Evolutionary conservation across 768 basidiomycete species (phyloP), one percentile per base, ranked within the genome.

Genomic region (Tricholoma terreum): DNA sequence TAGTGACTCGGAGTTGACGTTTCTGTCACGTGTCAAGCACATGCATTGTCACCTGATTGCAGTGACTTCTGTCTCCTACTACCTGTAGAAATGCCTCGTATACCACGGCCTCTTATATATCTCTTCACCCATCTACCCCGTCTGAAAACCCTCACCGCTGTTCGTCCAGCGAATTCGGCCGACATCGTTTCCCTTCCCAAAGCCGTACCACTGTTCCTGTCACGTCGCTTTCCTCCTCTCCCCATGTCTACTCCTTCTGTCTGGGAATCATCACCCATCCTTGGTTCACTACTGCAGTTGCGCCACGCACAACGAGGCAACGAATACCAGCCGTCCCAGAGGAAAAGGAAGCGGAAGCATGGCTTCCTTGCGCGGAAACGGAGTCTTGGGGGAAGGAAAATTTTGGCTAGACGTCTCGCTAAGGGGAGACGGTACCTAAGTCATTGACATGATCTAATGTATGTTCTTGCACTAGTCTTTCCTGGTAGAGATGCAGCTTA

Each of bases 261-360:
- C 22, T 66, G 63, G 61, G 35, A 65, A 10, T 57, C 65, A 8
- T 76, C 78, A 2, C 71, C 77, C 21, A 62, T 77, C 46, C 69
- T 77, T 58, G 67, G 73, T 38, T 71, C 77, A 2, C 67, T 81
- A 7, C 71, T 78, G 31, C 84, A 87, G 63, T 73, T 81, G 38
- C 86, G 94, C 6, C 85, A 80, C 67, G 77, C 77, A 30, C 80
- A 87, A 27, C 83, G 84, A 43, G 95, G 95, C 43, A 82, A 84
- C n/a, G 92, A 95, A 73, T 98, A 98, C 65, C 95, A 98, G 69
- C 95, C 95, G n/a, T 93, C 90, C 0, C 94, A 96, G 71, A 82
- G 94, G 40, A 91, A 90, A 67, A 77, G 95, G 63, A 98, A 98
- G 78, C 81, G 93, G 64, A 93, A 89, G 69, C 90, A 92, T 68